A percentile compares a stretch with the other conserved stretches of the same genome.
Conservation (phyloP, 1,284 basidiomycete genomes). For the Prillingera fragicola region DNA sequence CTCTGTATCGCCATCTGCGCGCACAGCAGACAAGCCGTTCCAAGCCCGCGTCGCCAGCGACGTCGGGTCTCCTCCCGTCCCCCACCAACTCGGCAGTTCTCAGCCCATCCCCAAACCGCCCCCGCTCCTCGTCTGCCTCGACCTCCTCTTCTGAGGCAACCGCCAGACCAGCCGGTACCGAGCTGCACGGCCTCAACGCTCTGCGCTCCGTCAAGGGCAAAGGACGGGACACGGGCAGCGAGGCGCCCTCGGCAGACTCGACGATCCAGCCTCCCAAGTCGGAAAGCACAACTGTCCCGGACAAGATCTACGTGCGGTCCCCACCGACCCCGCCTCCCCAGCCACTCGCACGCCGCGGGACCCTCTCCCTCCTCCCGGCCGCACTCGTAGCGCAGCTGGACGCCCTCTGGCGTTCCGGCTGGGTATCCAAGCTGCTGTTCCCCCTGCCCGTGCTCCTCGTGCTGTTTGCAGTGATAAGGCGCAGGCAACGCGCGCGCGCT, state of each 20-base stretch:
- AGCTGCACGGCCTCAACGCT: not conserved
- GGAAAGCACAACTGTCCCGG: constrained; percentile 5
- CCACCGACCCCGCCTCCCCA: not conserved
- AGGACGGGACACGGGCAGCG: constrained; percentile 1
- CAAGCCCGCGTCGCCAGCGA: constrained; percentile 18
- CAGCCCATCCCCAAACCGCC: constrained; percentile 1
- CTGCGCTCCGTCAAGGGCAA: constrained; percentile 8
- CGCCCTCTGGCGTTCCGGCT: constrained; percentile 11
- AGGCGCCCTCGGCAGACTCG: constrained; percentile 6
- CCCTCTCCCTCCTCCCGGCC: constrained; percentile 7
- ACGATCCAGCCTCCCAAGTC: constrained; percentile 7
- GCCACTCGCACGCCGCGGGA: too few species aligned
- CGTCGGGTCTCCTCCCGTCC: constrained; percentile 22
- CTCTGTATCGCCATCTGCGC: constrained; percentile 37
- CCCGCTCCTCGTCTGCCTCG: not conserved
- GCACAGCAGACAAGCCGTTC: constrained; percentile 12
- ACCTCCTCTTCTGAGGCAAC: constrained; percentile 14
- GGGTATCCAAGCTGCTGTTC: constrained; percentile 4
- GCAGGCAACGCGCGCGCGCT: not conserved
- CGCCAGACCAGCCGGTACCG: constrained; percentile 5
- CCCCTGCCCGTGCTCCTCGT: constrained; percentile 8
- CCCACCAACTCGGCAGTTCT: constrained; percentile 25
- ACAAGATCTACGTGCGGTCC: constrained; percentile 8
- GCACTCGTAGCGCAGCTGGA: constrained; percentile 7
- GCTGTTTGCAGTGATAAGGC: constrained; percentile 7